Conservation (phyloP, 1,284 basidiomycete species). For the Ustilago nuda region DNA sequence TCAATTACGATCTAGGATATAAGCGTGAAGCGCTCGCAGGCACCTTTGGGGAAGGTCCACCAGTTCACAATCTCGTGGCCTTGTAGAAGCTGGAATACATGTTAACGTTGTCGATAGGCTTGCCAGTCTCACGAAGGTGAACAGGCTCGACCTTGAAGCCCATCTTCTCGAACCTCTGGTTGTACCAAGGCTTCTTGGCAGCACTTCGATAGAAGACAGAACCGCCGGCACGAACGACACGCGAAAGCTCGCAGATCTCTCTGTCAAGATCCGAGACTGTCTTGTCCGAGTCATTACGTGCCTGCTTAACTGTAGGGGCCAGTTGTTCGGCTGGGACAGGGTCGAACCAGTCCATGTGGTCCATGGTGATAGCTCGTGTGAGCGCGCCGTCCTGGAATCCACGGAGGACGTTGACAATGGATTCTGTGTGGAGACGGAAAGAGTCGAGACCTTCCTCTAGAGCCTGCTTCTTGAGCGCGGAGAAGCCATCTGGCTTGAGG, state of each 20-base stretch:
- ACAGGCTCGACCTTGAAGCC: conserved; percentile 67
- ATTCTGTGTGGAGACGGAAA: conserved; percentile 82
- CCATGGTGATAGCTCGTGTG: conserved; percentile 77
- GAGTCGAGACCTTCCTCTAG: conserved; percentile 73
- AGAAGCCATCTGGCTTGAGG: conserved; percentile 78
- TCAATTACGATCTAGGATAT: no score
- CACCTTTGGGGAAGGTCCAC: not conserved
- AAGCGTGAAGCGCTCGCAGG: not conserved
- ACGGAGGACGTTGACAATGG: conserved; percentile 77
- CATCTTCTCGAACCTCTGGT: conserved; percentile 73
- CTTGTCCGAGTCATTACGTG: conserved; percentile 69
- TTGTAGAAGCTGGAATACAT: conserved; percentile 73
- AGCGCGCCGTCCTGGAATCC: conserved; percentile 62
- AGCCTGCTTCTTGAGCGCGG: conserved; percentile 74
- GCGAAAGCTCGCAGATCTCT: conserved; percentile 76
- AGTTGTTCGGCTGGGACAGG: conserved; percentile 72
- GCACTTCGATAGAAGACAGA: conserved; percentile 80
- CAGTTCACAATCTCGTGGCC: conserved; percentile 59
- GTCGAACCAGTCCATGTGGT: conserved; percentile 81
- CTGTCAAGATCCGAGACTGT: conserved; percentile 74
- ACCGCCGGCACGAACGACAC: conserved; percentile 76
- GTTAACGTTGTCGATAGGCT: conserved; percentile 76
- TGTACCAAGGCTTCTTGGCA: conserved; percentile 80
- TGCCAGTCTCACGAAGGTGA: conserved; percentile 67
- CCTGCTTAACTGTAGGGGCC: conserved; percentile 68